Evolutionary conservation across 148 eudicot genomes (phyloP), one percentile per base, ranked within the genome.

Genomic region (Polygonum aviculare): DNA sequence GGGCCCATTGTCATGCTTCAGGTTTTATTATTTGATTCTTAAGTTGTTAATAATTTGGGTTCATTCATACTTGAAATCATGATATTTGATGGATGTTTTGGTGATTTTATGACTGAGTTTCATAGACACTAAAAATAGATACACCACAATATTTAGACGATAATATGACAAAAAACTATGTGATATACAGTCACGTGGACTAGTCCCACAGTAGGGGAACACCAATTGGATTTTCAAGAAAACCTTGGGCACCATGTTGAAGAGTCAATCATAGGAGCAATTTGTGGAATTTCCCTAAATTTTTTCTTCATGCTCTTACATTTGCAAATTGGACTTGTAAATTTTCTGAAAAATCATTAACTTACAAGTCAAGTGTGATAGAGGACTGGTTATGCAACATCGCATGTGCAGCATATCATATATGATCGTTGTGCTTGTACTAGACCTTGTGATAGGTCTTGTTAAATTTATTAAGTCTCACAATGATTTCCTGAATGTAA

Each of bases 1-100:
- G 97, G 98, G 39, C 97, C 98, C 70, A 87, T 94, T 79, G 81
- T 90, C 69, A 92, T 94, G 98, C 89, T 90, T 79, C 98, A 94
- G 97, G 98, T 94, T 54, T 4, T 4, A 33, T 62, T 26, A 0
- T 31, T 12, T 10, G 38, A 62, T 16, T 8, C 26, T 5, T 62
- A 57, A 57, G 38, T 31, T 62, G 69, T 62, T 57, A 21, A n/a
- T 2, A 59, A 1, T 59, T 59, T 59, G 33, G 65, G 12, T 22
- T 7, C 14, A 26, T 62, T 31, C 38, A 62, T 62, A 62, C 38
- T 11, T 62, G 38, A 62, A 62, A 31, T 62, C 18, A 62, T 62
- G 38, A 62, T 11, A 5, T 10, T 62, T 8, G 69, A 2, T 11
- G 69, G 15, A 31, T 31, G 12, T 26, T 62, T 62, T 62, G 69